Evolutionary conservation across 768 basidiomycete species (phyloP).

Genomic region (Lactarius evosmus): DNA sequence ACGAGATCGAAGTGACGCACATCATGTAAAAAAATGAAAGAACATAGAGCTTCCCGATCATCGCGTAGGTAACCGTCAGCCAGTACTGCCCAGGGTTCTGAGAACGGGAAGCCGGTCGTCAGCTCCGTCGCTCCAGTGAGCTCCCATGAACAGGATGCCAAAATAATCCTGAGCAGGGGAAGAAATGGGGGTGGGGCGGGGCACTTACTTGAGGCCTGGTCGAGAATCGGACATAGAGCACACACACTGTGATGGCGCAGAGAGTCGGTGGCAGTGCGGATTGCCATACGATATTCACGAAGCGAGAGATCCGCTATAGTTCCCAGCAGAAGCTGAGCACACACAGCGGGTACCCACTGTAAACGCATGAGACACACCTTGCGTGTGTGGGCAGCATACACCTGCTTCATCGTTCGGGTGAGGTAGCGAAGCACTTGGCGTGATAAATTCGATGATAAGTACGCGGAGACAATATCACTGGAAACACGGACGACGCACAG

Average conservation of each 20-base stretch:
- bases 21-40: slow-evolving; percentile 16
- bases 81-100: slow-evolving; percentile 1
- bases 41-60: slow-evolving; percentile 21
- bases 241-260: slow-evolving; percentile 4
- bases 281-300: slow-evolving; percentile 13
- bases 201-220: neutral
- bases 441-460: neutral
- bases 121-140: neutral
- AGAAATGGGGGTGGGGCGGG: too few relatives aligned
- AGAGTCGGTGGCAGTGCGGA: slow-evolving; percentile 15
- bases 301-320: slow-evolving; percentile 3
- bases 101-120: neutral
- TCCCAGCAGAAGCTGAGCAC: neutral
- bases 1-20: neutral
- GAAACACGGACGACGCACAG: neutral
- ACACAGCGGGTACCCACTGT: neutral
- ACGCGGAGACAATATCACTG: neutral
- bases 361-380: slow-evolving; percentile 4
- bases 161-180: neutral
- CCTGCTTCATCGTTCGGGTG: slow-evolving; percentile 1
- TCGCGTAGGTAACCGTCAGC: neutral
- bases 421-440: neutral
- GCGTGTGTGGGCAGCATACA: slow-evolving; percentile 1
- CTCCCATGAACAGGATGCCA: too few relatives aligned
- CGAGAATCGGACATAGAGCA: neutral